These are phyloP conservation scores for Saitozyma sp. DNA, from an alignment of 768 basidiomycete genomes.

Conservation along the genomic window DNA sequence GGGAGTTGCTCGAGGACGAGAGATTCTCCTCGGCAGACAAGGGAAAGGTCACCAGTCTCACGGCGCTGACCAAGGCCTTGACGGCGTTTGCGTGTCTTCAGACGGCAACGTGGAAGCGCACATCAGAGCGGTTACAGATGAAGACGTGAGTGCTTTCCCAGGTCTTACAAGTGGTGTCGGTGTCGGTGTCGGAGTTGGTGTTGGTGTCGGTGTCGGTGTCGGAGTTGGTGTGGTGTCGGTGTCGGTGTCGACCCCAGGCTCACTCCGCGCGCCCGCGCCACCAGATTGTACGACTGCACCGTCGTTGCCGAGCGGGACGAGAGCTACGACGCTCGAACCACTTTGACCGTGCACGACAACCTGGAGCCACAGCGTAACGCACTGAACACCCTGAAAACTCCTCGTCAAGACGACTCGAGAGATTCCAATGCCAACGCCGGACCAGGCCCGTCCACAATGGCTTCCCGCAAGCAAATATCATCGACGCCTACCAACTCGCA, in stretches of 20 bases:
- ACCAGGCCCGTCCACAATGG: slow-evolving; percentile 22
- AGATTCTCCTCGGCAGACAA: slow-evolving; percentile 31
- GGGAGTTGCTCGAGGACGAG: slow-evolving; percentile 49
- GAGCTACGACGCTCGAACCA: neutral
- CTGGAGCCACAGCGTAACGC: neutral
- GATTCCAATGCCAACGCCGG: slow-evolving; percentile 8
- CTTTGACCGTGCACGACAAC: neutral
- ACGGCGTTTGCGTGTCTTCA: slow-evolving; percentile 55
- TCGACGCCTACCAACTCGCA: neutral
- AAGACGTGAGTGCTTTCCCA: slow-evolving; percentile 37
- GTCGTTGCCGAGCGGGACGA: slow-evolving; percentile 32
- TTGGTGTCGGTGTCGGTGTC: too few relatives aligned
- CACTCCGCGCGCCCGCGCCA: neutral
- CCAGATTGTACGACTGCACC: slow-evolving; percentile 52
- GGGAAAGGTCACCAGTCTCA: slow-evolving; percentile 38
- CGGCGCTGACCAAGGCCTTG: slow-evolving; percentile 53
- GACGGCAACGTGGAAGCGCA: slow-evolving; percentile 50
- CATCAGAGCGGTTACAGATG: slow-evolving; percentile 40
- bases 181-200: too few relatives aligned
- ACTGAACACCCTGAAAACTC: neutral
- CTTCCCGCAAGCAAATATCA: slow-evolving; percentile 1
- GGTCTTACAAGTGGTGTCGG: neutral
- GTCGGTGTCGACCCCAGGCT: neutral
- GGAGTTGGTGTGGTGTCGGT: neutral
- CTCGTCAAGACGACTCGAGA: too few relatives aligned